Evolutionary conservation across 2,329 filamentous ascomycete species (phyloP), one percentile per base, ranked within the genome.

Genomic region (Sclerotinia borealis): DNA sequence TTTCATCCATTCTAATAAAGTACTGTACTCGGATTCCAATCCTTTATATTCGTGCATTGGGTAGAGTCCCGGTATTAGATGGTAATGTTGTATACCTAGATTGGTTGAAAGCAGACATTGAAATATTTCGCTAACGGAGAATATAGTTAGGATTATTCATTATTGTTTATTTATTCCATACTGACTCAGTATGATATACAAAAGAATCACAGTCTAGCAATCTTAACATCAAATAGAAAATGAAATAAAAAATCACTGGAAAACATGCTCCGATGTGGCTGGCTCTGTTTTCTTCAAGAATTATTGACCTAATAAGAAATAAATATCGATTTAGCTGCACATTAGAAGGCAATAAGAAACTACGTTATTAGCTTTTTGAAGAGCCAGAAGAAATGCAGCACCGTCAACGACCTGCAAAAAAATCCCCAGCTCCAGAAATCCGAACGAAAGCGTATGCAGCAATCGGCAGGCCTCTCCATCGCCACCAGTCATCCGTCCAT

Each of bases 261-360:
- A 34, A 58, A 11, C n/a, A 25, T 34, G 19, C 8, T 7, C n/a
- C 39, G 34, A 19, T 19, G n/a, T 39, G 13, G 34, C n/a, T 39
- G 13, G 34, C n/a, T 55, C 7, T 22, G 29, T 50, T 63, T 31
- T 60, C 34, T 48, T 50, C 54, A 59, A 34, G 37, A 60, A 59
- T 59, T 39, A 63, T 63, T 62, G 52, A 63, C 45, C 34, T 64
- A 47, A 41, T 47, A 47, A 68, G 66, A 73, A 68, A 64, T 54
- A 62, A 62, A 66, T 70, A 71, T 68, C 68, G 68, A 67, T 68
- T 68, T 67, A 68, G 64, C 68, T 72, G 68, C 69, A 69, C 68
- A 74, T 73, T 74, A 74, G 72, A 74, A 74, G 67, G 67, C 70
- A 70, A 69, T 73, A 73, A 73, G 69, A 69, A 74, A 73, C 72